Conservation (phyloP, 2,329 filamentous ascomycete genomes). For the Elsinoe necatrix region DNA sequence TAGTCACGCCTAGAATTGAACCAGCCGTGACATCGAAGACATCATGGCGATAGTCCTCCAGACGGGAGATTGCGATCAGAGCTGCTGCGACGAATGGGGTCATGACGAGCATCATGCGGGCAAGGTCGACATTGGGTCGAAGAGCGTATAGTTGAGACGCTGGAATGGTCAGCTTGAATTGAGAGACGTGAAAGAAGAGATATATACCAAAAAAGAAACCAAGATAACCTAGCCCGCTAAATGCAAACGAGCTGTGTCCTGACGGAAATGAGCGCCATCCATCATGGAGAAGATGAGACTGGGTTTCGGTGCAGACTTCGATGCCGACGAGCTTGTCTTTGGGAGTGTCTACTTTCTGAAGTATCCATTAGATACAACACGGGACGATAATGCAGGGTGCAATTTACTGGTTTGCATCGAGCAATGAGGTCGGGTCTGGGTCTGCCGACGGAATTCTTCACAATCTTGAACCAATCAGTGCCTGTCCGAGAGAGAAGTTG, state of each 20-base stretch:
- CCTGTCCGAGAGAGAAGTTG: neutral
- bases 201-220: constrained; percentile 31
- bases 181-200: neutral
- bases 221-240: constrained; percentile 68
- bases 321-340: constrained; percentile 50
- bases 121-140: constrained; percentile 49
- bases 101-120: constrained; percentile 46
- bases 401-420: constrained; percentile 64
- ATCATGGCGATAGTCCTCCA: constrained; percentile 57
- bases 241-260: constrained; percentile 71
- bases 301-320: constrained; percentile 62
- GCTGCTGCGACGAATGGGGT: constrained; percentile 49
- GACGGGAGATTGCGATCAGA: constrained; percentile 53
- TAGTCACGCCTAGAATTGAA: constrained; percentile 44
- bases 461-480: constrained; percentile 35
- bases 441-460: constrained; percentile 81
- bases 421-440: constrained; percentile 80
- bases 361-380: neutral
- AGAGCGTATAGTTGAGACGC: constrained; percentile 57
- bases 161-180: constrained; percentile 41
- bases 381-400: neutral
- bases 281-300: constrained; percentile 64
- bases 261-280: constrained; percentile 79
- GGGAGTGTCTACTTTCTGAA: constrained; percentile 42
- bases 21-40: constrained; percentile 54